A percentile compares a stretch with the other conserved stretches of the same genome.
Evolutionary conservation across 345 rosid genomes (phyloP).

Genomic region (Cardiospermum halicacabum): DNA sequence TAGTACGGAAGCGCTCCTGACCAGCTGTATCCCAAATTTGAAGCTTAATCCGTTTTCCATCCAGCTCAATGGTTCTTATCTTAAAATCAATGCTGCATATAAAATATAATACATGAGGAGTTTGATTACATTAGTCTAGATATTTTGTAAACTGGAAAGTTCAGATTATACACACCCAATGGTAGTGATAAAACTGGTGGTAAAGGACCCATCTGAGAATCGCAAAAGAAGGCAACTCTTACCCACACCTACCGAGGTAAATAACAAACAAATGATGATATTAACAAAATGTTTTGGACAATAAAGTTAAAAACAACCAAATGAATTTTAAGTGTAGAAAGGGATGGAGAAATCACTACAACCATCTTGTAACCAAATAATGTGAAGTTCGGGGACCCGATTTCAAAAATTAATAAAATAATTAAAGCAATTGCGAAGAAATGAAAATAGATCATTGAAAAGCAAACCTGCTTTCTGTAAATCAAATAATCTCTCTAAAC

Average conservation of each 20-base stretch:
- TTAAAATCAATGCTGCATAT: slow-evolving; percentile 65
- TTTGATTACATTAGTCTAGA: not conserved
- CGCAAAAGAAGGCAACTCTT: slow-evolving; percentile 57
- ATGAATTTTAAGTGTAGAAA: not conserved
- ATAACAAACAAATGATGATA: not conserved
- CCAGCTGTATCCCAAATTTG: slow-evolving; percentile 88
- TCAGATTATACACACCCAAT: slow-evolving; percentile 34
- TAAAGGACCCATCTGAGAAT: slow-evolving; percentile 54
- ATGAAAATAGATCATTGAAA: not conserved
- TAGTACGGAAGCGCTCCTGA: slow-evolving; percentile 84
- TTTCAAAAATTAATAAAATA: not conserved
- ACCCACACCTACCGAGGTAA: slow-evolving; percentile 36
- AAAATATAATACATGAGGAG: not conserved
- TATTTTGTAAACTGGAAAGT: not conserved
- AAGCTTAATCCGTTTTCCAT: slow-evolving; percentile 67
- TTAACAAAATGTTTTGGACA: not conserved
- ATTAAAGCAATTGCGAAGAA: not conserved
- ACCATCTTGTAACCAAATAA: not conserved
- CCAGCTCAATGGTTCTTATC: slow-evolving; percentile 80
- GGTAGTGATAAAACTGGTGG: slow-evolving; percentile 52
- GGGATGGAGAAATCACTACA: not conserved
- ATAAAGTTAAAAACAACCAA: not conserved
- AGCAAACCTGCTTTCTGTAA: not conserved
- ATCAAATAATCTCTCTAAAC: not conserved
- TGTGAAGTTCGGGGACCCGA: not conserved